Percentiles rank a stretch among this genome's conserved stretches.
phyloP scores from a whole-genome alignment of 2,329 filamentous ascomycete species.

The Aspergillus fischeri region DNA sequence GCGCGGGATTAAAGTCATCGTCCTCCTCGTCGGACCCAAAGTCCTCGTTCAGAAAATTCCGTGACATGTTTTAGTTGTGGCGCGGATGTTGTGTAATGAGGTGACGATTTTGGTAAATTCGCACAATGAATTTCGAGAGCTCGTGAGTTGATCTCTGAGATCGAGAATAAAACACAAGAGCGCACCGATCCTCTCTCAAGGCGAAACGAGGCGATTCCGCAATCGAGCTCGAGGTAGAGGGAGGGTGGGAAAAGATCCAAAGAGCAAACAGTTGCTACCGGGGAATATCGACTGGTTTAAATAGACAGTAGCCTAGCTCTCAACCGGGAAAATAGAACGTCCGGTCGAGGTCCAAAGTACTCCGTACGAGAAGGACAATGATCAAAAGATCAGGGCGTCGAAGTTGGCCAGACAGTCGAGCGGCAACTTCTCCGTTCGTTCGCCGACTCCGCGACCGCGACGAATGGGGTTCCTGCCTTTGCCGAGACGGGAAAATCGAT shows the following conservation, averaged over 20 bases:
- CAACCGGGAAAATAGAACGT: not conserved
- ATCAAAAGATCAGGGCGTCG: not conserved
- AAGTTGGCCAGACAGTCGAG: constrained; percentile 6
- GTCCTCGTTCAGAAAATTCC: constrained; percentile 48
- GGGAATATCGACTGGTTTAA: not conserved
- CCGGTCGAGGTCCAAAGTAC: not conserved
- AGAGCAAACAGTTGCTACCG: not conserved
- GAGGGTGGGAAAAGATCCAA: not conserved
- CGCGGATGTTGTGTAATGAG: not conserved
- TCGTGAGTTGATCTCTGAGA: not conserved
- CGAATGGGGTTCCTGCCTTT: not conserved
- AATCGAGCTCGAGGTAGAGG: not conserved
- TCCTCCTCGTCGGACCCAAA: constrained; percentile 66
- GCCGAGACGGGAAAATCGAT: not conserved
- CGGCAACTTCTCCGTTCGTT: constrained; percentile 13
- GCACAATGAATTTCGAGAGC: not conserved
- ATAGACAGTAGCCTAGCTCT: not conserved
- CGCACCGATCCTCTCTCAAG: not conserved
- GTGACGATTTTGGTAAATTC: not conserved
- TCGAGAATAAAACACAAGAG: not conserved
- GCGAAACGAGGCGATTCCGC: not conserved
- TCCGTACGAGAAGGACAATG: not conserved
- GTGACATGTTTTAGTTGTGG: constrained; percentile 26
- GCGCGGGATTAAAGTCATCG: constrained; percentile 82
- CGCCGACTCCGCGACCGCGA: constrained; percentile 18